phyloP scores from a whole-genome alignment of 345 rosid species.

The Isatis tinctoria region DNA sequence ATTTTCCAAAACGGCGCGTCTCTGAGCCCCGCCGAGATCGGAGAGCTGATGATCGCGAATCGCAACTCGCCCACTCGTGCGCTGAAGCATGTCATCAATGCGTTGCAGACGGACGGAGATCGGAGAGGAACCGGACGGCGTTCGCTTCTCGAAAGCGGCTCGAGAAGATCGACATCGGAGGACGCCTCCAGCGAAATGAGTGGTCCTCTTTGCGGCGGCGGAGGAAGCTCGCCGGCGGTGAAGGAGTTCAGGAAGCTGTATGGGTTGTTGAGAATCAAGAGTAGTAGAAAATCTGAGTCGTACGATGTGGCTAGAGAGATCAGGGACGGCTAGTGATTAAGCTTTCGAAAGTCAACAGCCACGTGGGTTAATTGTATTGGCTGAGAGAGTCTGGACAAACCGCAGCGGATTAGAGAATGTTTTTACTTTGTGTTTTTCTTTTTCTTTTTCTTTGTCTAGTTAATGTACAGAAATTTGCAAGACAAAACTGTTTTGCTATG shows the following conservation, averaged over 20 bases:
- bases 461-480: slow-evolving; percentile 15
- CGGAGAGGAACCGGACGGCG: slow-evolving; percentile 47
- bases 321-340: slow-evolving; percentile 31
- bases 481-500: not conserved
- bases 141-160: slow-evolving; percentile 23
- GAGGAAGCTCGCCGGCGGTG: slow-evolving; percentile 45
- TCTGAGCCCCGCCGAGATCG: slow-evolving; percentile 84
- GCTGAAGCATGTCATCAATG: slow-evolving; percentile 71
- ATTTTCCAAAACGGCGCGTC: slow-evolving; percentile 70
- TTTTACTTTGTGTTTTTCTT: not conserved
- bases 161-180: slow-evolving; percentile 39
- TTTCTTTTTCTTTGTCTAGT: not conserved
- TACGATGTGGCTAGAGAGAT: slow-evolving; percentile 33
- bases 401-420: not conserved
- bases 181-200: slow-evolving; percentile 29
- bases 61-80: slow-evolving; percentile 95
- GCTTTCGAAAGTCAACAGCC: not conserved
- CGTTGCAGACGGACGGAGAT: slow-evolving; percentile 72
- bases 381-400: not conserved
- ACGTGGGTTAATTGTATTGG: not conserved
- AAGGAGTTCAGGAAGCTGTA: slow-evolving; percentile 66
- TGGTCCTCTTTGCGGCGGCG: slow-evolving; percentile 36
- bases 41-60: slow-evolving; percentile 89
- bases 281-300: slow-evolving; percentile 49
- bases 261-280: slow-evolving; percentile 56